These are phyloP conservation scores for Pisolithus marmoratus DNA, from an alignment of 768 basidiomycete species.

Conservation along the genomic window DNA sequence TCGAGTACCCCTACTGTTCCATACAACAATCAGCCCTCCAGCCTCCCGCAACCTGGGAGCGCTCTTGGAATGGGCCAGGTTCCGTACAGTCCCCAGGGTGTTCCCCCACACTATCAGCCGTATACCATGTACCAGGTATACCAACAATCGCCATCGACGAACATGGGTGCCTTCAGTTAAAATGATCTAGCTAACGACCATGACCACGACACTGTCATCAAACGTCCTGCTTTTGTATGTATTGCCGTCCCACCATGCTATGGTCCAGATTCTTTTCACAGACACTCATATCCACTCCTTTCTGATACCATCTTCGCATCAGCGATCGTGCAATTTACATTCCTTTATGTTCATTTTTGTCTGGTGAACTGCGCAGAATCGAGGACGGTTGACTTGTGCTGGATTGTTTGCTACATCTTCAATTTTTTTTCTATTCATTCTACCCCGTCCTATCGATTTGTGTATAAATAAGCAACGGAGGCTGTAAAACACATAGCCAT, in stretches of 20 bases:
- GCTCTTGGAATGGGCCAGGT: constrained; percentile 62
- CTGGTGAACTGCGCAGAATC: constrained; percentile 16
- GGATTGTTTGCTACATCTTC: constrained; percentile 27
- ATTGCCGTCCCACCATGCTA: constrained; percentile 18
- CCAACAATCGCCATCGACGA: constrained; percentile 67
- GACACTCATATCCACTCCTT: constrained; percentile 19
- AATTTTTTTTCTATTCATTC: constrained; percentile 23
- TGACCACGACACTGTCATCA: constrained; percentile 38
- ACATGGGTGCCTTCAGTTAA: constrained; percentile 74
- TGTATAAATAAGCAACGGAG: constrained; percentile 37
- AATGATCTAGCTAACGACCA: constrained; percentile 23
- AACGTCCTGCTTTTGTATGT: constrained; percentile 31
- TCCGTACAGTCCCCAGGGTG: constrained; percentile 56
- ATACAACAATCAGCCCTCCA: constrained; percentile 60
- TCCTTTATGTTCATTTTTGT: constrained; percentile 14
- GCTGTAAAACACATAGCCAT: constrained; percentile 33
- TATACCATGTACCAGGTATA: constrained; percentile 80
- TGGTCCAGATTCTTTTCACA: constrained; percentile 22
- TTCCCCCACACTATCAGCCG: constrained; percentile 66
- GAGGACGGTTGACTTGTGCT: constrained; percentile 22
- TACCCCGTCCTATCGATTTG: constrained; percentile 25
- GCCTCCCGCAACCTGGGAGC: constrained; percentile 47
- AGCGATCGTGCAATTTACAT: constrained; percentile 13
- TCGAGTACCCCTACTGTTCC: constrained; percentile 31
- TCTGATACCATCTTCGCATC: constrained; percentile 24